phyloP scores from a whole-genome alignment of 352 stramenopile genomes.

The Thalassiosira mediterranea region DNA sequence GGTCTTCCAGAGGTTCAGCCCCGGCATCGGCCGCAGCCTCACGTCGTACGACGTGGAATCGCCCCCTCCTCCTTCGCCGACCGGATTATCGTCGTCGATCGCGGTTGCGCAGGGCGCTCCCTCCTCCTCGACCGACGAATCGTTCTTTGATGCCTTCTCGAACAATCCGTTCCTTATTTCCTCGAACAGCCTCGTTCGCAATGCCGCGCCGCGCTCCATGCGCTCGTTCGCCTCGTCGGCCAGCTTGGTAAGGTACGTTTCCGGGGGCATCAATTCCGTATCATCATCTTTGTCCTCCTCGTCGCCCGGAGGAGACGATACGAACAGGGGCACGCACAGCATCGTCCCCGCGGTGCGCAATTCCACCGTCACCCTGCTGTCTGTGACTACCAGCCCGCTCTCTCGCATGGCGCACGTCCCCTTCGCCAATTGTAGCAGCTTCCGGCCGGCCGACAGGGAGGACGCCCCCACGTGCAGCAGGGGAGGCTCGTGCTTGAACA shows the following conservation, averaged over 20 bases:
- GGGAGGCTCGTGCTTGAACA: slow-evolving; percentile 77
- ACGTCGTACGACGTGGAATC: slow-evolving; percentile 33
- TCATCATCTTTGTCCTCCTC: slow-evolving; percentile 4
- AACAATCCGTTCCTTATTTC: slow-evolving; percentile 23
- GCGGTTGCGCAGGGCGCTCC: no score
- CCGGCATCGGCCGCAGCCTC: slow-evolving; percentile 44
- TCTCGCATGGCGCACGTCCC: slow-evolving; percentile 76
- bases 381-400: slow-evolving; percentile 73
- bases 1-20: slow-evolving; percentile 75
- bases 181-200: slow-evolving; percentile 13
- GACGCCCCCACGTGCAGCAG: slow-evolving; percentile 76
- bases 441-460: slow-evolving; percentile 51
- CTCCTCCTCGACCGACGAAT: background rate
- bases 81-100: slow-evolving; percentile 2
- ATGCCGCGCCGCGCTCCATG: slow-evolving; percentile 29
- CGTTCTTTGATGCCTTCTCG: background rate
- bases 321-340: slow-evolving; percentile 61
- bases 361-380: slow-evolving; percentile 71
- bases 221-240: slow-evolving; percentile 68
- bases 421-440: slow-evolving; percentile 68
- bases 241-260: slow-evolving; percentile 61
- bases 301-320: slow-evolving; percentile 52
- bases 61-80: background rate
- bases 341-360: slow-evolving; percentile 57
- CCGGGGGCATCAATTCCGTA: slow-evolving; percentile 22